A percentile compares a stretch with the other conserved stretches of the same genome.
Evolutionary conservation across 495 filamentous ascomycete species (phyloP).

Genomic region (Neurospora sp.): DNA sequence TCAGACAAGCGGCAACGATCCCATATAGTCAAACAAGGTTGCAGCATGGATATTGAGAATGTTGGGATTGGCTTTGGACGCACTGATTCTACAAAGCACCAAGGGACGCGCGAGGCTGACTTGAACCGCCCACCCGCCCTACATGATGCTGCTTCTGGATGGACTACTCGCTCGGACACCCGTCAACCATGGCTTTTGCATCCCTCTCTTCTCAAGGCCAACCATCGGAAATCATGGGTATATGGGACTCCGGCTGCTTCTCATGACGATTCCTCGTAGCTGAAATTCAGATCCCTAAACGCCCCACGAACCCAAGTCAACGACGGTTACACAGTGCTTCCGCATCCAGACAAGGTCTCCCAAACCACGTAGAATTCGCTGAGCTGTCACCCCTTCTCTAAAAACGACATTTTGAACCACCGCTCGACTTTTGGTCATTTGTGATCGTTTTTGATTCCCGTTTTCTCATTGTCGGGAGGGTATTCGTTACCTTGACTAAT

Average conservation of each 20-base stretch:
- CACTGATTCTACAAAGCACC: not conserved
- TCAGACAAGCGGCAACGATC: not conserved
- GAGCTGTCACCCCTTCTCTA: not conserved
- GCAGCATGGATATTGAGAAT: not conserved
- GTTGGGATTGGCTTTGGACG: not conserved
- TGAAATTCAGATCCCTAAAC: not conserved
- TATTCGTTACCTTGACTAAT: conserved; percentile 37
- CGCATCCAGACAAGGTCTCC: not conserved
- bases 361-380: conserved; percentile 2
- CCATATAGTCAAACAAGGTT: not conserved
- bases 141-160: not conserved
- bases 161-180: not conserved
- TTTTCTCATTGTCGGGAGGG: conserved; percentile 22
- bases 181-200: not conserved
- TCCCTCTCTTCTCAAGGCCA: not conserved
- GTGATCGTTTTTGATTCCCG: conserved; percentile 28
- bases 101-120: not conserved
- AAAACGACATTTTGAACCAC: conserved; percentile 4
- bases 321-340: not conserved
- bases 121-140: not conserved
- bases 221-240: not conserved
- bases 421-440: conserved; percentile 19
- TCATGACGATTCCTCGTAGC: not conserved
- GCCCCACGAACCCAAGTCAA: not conserved
- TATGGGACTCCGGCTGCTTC: not conserved